Percentiles rank a stretch among this genome's conserved stretches.
phyloP scores from a whole-genome alignment of 192 early-diverging fungal genomes.

The Rhizophagus clarus region DNA sequence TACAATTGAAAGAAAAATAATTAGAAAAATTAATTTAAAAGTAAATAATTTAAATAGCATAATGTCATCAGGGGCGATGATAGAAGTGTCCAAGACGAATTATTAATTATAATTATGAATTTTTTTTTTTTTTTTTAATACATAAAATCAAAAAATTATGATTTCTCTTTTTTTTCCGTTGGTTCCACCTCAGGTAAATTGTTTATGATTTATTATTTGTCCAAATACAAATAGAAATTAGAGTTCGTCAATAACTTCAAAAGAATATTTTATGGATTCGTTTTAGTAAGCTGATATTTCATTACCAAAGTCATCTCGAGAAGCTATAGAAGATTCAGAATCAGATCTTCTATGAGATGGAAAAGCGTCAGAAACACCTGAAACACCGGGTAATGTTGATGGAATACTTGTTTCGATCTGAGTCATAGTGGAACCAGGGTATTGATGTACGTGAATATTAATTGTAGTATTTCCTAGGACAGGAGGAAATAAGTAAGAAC shows the following conservation, averaged over 20 bases:
- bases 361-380: too few relatives aligned
- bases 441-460: constrained; percentile 16
- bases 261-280: too few relatives aligned
- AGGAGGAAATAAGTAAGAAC: constrained; percentile 4
- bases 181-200: too few relatives aligned
- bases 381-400: neutral
- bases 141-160: too few relatives aligned
- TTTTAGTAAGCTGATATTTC: neutral
- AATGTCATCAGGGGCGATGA: neutral
- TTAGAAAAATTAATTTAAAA: neutral
- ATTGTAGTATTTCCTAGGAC: neutral
- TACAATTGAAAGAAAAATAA: neutral
- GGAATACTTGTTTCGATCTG: neutral
- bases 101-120: too few relatives aligned
- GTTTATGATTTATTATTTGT: too few relatives aligned
- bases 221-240: too few relatives aligned
- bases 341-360: constrained; percentile 8
- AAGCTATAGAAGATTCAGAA: neutral
- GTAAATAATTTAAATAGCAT: neutral
- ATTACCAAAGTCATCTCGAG: neutral
- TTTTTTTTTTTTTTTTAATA: too few relatives aligned
- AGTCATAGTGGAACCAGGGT: neutral
- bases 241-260: neutral
- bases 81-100: neutral
- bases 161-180: too few relatives aligned